These are phyloP conservation scores for Agrostemma githago DNA, from an alignment of 148 eudicot genomes.

Conservation along the genomic window DNA sequence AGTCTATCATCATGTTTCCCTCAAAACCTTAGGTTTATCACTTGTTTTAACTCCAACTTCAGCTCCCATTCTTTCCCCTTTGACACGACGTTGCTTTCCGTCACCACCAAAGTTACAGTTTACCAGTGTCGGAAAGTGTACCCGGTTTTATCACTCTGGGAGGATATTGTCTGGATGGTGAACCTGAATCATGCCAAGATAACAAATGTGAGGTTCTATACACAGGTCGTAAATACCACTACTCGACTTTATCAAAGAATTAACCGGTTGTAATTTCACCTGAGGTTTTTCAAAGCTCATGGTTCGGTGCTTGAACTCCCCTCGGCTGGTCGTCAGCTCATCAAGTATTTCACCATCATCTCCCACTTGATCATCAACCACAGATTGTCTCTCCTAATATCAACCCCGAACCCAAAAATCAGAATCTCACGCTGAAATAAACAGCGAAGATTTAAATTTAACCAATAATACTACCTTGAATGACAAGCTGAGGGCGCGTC, in stretches of 20 bases:
- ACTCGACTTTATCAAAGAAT: neutral
- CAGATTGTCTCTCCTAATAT: slow-evolving; percentile 28
- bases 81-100: neutral
- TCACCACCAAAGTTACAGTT: neutral
- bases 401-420: neutral
- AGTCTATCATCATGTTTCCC: no score
- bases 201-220: neutral
- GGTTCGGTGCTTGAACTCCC: slow-evolving; percentile 49
- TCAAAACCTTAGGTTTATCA: neutral
- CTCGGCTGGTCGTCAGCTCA: slow-evolving; percentile 52
- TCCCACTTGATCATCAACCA: slow-evolving; percentile 18
- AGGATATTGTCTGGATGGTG: slow-evolving; percentile 19
- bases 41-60: neutral
- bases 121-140: neutral
- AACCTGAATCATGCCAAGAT: slow-evolving; percentile 16
- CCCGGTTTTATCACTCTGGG: slow-evolving; percentile 5
- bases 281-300: slow-evolving; percentile 31
- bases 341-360: slow-evolving; percentile 43
- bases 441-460: neutral
- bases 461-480: slow-evolving; percentile 23
- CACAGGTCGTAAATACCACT: neutral
- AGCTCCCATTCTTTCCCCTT: neutral
- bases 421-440: neutral
- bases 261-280: slow-evolving; percentile 18
- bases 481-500: slow-evolving; percentile 32